phyloP scores from a whole-genome alignment of 345 rosid genomes.

The Gossypium anomalum region DNA sequence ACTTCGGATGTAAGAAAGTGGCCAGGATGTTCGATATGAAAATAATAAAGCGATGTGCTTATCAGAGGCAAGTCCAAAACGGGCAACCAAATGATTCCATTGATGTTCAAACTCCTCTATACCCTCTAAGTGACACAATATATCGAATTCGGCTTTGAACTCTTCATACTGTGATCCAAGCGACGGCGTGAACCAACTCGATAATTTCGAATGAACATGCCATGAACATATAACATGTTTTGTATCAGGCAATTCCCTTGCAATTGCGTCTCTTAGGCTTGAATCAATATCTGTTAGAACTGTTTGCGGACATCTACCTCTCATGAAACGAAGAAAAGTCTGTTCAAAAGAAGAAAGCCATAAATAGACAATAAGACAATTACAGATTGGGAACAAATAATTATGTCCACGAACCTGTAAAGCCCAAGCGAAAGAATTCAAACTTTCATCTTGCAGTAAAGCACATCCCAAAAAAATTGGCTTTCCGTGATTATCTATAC shows the following conservation, averaged over 20 bases:
- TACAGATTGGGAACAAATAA: slow-evolving; percentile 30
- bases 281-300: slow-evolving; percentile 78
- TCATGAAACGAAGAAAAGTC: slow-evolving; percentile 80
- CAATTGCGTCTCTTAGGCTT: slow-evolving; percentile 71
- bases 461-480: slow-evolving; percentile 70
- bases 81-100: slow-evolving; percentile 65
- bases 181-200: slow-evolving; percentile 73
- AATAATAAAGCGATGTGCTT: slow-evolving; percentile 71
- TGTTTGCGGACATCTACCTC: slow-evolving; percentile 74
- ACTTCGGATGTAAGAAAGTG: slow-evolving; percentile 52
- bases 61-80: slow-evolving; percentile 74
- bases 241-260: slow-evolving; percentile 73
- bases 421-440: slow-evolving; percentile 77
- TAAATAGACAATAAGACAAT: slow-evolving; percentile 26
- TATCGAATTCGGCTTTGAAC: slow-evolving; percentile 65
- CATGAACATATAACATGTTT: slow-evolving; percentile 64
- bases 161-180: slow-evolving; percentile 75
- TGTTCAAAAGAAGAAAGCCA: slow-evolving; percentile 51
- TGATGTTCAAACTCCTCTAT: slow-evolving; percentile 75
- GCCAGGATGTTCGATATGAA: slow-evolving; percentile 66
- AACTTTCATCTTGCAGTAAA: slow-evolving; percentile 77
- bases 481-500: slow-evolving; percentile 67
- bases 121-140: slow-evolving; percentile 50
- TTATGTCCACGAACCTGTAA: slow-evolving; percentile 71
- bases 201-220: slow-evolving; percentile 67